phyloP scores from a whole-genome alignment of 257 asterid genomes.

The Nicotiana undulata region DNA sequence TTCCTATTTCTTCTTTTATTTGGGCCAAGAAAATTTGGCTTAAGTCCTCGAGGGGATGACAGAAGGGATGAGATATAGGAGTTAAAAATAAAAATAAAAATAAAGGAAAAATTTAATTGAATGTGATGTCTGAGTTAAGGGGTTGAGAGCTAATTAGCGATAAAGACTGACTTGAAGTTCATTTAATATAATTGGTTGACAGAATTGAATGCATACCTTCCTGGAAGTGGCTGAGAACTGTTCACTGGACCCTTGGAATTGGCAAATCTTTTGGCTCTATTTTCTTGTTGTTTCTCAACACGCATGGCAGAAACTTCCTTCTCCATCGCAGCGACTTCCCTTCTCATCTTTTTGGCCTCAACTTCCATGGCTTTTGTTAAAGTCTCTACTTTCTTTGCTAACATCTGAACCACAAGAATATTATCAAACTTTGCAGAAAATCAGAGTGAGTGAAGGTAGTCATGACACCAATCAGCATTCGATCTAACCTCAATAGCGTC shows the following conservation, averaged over 20 bases:
- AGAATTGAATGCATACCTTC: constrained; percentile 47
- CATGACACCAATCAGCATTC: neutral
- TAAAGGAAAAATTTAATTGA: neutral
- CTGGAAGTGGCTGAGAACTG: constrained; percentile 68
- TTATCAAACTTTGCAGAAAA: neutral
- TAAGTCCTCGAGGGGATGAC: no score
- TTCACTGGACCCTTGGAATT: constrained; percentile 52
- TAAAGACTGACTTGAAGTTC: neutral
- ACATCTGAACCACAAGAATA: constrained; percentile 43
- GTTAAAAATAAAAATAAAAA: neutral
- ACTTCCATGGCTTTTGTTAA: constrained; percentile 96
- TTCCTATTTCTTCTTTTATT: no score
- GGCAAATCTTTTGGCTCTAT: constrained; percentile 58
- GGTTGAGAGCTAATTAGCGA: neutral
- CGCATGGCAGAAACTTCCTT: constrained; percentile 98
- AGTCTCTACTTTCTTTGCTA: constrained; percentile 95
- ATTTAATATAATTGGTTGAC: neutral
- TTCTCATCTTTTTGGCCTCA: constrained; percentile 97
- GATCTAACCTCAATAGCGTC: constrained; percentile 84
- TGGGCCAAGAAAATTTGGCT: no score
- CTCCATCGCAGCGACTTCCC: constrained; percentile 99
- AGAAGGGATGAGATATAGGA: no score
- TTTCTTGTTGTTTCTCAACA: constrained; percentile 79
- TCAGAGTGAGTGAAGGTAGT: neutral
- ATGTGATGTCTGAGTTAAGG: neutral